Evolutionary conservation across 139 green algal genomes (phyloP), one percentile per base, ranked within the genome.

Genomic region (Limnomonas spitsbergensis): DNA sequence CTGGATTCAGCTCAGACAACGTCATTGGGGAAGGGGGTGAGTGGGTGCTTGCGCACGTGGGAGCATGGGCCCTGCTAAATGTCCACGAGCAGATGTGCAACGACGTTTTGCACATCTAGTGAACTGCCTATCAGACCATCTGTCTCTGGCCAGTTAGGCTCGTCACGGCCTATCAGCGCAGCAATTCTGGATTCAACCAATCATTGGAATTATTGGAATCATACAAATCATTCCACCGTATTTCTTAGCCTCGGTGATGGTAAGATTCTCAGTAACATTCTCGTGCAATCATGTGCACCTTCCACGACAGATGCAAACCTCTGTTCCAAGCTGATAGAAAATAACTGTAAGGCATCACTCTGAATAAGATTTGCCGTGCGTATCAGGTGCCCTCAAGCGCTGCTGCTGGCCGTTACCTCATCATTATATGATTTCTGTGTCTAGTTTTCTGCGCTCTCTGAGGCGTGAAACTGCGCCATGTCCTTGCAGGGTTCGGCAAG

Each of bases 21-120:
- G 56, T 70, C 4, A 70, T 70, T 70, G 56, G 56, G 27, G 56
- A 70, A 32, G 56, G 56, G 24, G 56, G 56, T 70, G 29, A 70
- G 56, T 61, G 20, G 14, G 47, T 61, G 47, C 14, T 61, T 61
- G 47, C 14, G 14, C 14, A 61, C 14, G 47, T 14, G 47, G 47
- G n/a, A n/a, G n/a, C n/a, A n/a, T n/a, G n/a, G n/a, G n/a, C n/a
- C n/a, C n/a, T n/a, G n/a, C n/a, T n/a, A n/a, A n/a, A 54, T 54
- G 7, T 54, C 9, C 42, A 54, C 7, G 42, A 9, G 6, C 7
- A 54, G 7, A 54, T 54, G 7, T 54, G 42, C 42, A 54, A 6
- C 6, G 7, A 9, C 42, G 9, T 27, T 27, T 6, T 54, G 7
- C 42, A 27, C 42, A 54, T 27, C 42, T 6, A 54, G 9, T 54